Base-by-base conservation (phyloP, 352 stramenopile genomes). In the Thalassiosira mediterranea region DNA sequence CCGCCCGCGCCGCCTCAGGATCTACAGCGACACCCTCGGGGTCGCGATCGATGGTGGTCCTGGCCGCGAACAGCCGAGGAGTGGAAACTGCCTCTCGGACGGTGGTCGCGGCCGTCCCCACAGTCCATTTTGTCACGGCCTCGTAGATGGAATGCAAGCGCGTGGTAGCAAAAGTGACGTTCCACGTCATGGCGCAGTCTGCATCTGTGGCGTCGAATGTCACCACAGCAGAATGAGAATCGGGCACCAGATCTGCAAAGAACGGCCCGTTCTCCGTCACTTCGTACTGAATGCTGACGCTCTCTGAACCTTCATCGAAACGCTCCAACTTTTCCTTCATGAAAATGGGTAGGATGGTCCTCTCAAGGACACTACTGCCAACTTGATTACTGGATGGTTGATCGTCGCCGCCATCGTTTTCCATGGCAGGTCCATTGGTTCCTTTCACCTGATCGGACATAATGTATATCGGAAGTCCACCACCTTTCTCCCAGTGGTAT, bases 401-500 rank as follows among this genome's bases (percentile, higher is more conserved):
- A 25, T 40, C 28, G 2, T 47, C 29, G 10, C n/a, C n/a, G n/a
- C n/a, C n/a, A n/a, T n/a, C n/a, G n/a, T n/a, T n/a, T n/a, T n/a
- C n/a, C n/a, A n/a, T n/a, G n/a, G n/a, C n/a, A n/a, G n/a, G n/a
- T n/a, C n/a, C n/a, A n/a, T n/a, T n/a, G n/a, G n/a, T n/a, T n/a
- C n/a, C n/a, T n/a, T n/a, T n/a, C n/a, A n/a, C n/a, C n/a, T n/a
- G n/a, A n/a, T n/a, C n/a, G 25, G 42, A 59, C 11, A 64, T n/a
- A 52, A 79, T 56, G 2, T 71, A 4, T 38, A 83, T 75, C 15
- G 74, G 74, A 29, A 83, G 58, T 29, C 74, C 74, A 1, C 74
- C 68, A 17, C 74, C 74, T 42, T 63, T 68, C 59, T 40, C 64
- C 74, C 74, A 83, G 53, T 79, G 67, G 32, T 83, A 47, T 3